phyloP scores from a whole-genome alignment of 164 flowering plant species.

The Aristolochia fimbriata region DNA sequence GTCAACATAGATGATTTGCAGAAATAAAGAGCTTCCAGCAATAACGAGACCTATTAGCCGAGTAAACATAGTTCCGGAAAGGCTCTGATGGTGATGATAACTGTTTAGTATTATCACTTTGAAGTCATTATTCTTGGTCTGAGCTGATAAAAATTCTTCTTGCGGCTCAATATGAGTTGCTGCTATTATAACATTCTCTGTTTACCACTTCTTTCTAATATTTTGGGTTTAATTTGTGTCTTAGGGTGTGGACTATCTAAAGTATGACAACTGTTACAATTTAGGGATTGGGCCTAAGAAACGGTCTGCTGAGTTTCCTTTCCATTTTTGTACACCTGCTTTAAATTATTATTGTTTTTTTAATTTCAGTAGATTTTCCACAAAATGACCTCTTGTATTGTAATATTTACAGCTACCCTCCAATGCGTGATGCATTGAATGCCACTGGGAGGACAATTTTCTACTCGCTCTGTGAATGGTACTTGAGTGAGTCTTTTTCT shows the following conservation, averaged over 20 bases:
- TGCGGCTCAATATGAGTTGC: too few species aligned
- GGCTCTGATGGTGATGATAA: too few species aligned
- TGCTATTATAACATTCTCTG: too few species aligned
- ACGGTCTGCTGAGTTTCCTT: conserved; percentile 31
- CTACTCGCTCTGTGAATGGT: conserved; percentile 98
- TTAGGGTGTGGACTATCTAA: conserved; percentile 92
- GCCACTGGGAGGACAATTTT: conserved; percentile 65
- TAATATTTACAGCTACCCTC: conserved; percentile 59
- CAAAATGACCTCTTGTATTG: conserved; percentile 4
- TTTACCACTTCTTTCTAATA: too few species aligned
- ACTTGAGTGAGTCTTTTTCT: conserved; percentile 9
- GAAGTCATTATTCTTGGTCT: too few species aligned
- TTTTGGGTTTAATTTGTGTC: too few species aligned
- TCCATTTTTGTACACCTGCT: background rate
- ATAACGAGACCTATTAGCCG: too few species aligned
- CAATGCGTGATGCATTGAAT: conserved; percentile 92
- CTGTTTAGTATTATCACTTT: too few species aligned
- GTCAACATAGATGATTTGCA: too few species aligned
- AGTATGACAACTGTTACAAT: conserved; percentile 96
- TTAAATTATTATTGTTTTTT: background rate
- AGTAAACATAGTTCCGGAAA: too few species aligned
- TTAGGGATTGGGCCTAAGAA: conserved; percentile 63
- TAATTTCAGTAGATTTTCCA: background rate
- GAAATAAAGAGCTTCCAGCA: too few species aligned
- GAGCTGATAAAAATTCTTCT: too few species aligned